Evolutionary conservation across 331 rosid species (phyloP).

Genomic region (Phaseolus coccineus): DNA sequence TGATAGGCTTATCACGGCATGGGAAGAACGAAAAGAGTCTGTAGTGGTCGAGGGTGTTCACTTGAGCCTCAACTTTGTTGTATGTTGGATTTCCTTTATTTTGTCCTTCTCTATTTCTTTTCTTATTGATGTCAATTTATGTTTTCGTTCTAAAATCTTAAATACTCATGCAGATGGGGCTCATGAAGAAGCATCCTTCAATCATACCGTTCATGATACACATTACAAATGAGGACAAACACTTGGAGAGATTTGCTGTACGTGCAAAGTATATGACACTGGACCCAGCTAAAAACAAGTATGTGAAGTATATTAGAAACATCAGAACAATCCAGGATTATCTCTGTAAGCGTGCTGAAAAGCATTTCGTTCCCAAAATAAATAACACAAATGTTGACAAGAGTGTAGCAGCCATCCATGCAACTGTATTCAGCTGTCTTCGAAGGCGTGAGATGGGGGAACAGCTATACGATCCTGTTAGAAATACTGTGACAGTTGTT

Average conservation of each 20-base stretch:
- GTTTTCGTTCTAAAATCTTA: background rate
- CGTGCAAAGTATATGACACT: constrained; percentile 99
- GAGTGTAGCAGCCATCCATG: constrained; percentile 99
- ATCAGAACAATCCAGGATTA: constrained; percentile 97
- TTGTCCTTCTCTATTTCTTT: constrained; percentile 24
- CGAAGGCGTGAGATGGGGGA: constrained; percentile 93
- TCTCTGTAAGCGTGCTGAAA: constrained; percentile 96
- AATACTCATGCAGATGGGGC: constrained; percentile 83
- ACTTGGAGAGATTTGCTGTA: constrained; percentile 96
- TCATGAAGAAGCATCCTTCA: constrained; percentile 98
- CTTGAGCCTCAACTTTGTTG: constrained; percentile 96
- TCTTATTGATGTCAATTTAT: background rate
- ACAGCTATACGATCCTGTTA: constrained; percentile 74
- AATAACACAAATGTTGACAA: constrained; percentile 98
- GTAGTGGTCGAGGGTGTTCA: constrained; percentile 99
- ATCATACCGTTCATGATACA: constrained; percentile 95
- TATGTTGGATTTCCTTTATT: constrained; percentile 44
- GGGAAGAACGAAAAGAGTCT: constrained; percentile 97
- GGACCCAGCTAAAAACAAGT: constrained; percentile 96
- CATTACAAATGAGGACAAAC: constrained; percentile 95
- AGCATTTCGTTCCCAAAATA: constrained; percentile 97
- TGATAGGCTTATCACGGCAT: constrained; percentile 93
- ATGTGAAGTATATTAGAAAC: constrained; percentile 95
- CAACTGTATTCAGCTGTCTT: constrained; percentile 95
- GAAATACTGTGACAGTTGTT: constrained; percentile 80